These are phyloP conservation scores for Parsonsia alboflavescens DNA, from an alignment of 257 asterid genomes.

Conservation along the genomic window DNA sequence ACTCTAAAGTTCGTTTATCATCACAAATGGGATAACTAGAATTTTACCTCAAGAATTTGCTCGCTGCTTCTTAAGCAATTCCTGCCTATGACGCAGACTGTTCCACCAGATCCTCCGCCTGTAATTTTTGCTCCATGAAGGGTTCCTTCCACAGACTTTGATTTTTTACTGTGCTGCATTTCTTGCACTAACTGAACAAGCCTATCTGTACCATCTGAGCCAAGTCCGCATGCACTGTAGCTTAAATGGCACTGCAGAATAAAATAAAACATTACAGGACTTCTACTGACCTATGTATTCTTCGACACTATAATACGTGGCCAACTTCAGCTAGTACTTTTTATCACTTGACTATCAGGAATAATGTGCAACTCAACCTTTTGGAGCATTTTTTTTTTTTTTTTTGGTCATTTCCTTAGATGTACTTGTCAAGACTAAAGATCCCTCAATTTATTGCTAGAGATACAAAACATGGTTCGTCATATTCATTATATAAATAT, in stretches of 20 bases:
- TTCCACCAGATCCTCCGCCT: conserved; percentile 98
- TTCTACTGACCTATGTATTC: not conserved
- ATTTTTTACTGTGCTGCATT: conserved; percentile 62
- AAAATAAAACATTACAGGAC: not conserved
- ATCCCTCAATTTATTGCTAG: not conserved
- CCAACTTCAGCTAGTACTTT: not conserved
- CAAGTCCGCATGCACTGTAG: conserved; percentile 88
- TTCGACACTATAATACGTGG: not conserved
- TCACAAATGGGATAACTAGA: not conserved
- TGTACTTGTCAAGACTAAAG: not conserved
- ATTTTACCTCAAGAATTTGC: conserved; percentile 66
- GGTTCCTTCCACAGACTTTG: conserved; percentile 68
- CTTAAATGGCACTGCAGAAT: conserved; percentile 85
- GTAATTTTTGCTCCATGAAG: conserved; percentile 90
- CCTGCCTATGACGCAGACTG: conserved; percentile 73
- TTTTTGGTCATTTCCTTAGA: too few species aligned
- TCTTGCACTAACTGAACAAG: conserved; percentile 86
- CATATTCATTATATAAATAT: not conserved
- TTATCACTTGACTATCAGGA: not conserved
- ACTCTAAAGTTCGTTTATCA: not conserved
- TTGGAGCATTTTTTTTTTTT: too few species aligned
- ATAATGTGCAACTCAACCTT: not conserved
- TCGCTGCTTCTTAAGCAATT: conserved; percentile 72
- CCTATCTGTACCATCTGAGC: conserved; percentile 91
- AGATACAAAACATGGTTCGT: not conserved